Percentiles rank a stretch among this genome's conserved stretches.
Conservation (phyloP, 192 early-diverging fungal genomes). For the Coemansia sp. region DNA sequence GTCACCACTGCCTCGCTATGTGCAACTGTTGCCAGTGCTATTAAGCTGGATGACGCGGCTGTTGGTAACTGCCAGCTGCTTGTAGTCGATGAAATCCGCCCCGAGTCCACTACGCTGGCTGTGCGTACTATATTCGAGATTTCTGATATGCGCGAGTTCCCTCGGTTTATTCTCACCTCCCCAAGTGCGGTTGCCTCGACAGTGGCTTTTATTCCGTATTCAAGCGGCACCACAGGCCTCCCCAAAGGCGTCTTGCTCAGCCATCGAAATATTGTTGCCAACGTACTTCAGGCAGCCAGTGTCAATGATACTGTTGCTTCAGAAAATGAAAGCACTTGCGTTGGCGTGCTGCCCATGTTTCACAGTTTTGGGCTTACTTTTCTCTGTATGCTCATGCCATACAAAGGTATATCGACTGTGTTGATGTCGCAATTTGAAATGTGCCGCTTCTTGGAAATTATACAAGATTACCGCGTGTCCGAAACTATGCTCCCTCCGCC, state of each 20-base stretch:
- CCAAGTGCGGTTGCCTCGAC: neutral
- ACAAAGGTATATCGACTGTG: constrained; percentile 39
- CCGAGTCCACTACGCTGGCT: neutral
- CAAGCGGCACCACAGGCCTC: constrained; percentile 66
- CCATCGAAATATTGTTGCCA: constrained; percentile 66
- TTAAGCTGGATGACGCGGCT: neutral
- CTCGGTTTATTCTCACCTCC: neutral
- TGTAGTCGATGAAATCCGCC: neutral
- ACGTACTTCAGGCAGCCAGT: constrained; percentile 45
- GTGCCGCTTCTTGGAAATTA: constrained; percentile 54
- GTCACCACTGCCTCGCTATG: constrained; percentile 51
- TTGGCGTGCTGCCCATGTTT: constrained; percentile 63
- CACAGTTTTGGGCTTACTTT: constrained; percentile 55
- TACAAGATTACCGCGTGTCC: constrained; percentile 63
- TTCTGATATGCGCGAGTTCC: neutral
- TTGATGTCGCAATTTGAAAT: constrained; percentile 74
- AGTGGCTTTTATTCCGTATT: constrained; percentile 63
- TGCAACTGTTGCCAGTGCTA: neutral
- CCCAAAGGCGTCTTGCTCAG: constrained; percentile 67
- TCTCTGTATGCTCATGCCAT: constrained; percentile 23
- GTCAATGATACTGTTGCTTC: neutral
- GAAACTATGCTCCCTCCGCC: constrained; percentile 64
- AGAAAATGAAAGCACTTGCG: constrained; percentile 8
- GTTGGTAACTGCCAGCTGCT: neutral
- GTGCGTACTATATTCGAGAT: constrained; percentile 8